These are phyloP conservation scores for Dothistroma septosporum DNA, from an alignment of 2,329 filamentous ascomycete genomes.

Conservation along the genomic window DNA sequence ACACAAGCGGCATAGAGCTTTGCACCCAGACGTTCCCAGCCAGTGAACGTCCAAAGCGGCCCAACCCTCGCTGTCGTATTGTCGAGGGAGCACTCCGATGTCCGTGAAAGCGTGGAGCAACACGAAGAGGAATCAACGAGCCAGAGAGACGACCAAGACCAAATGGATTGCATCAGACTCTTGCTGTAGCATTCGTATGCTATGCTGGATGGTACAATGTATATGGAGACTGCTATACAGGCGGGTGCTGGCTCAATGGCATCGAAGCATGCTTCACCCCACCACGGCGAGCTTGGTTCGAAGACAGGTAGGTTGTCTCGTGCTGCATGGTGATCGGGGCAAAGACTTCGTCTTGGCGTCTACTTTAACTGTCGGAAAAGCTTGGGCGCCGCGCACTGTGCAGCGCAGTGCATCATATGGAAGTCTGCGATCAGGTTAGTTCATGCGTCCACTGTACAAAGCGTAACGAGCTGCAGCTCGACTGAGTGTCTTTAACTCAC, in stretches of 20 bases:
- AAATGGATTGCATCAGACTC: no score
- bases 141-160: no score
- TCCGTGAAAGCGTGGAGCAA: no score
- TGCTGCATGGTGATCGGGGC: background rate
- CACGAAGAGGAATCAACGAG: no score
- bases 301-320: no score
- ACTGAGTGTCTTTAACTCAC: conserved; percentile 57
- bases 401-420: conserved; percentile 95
- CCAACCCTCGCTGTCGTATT: no score
- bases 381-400: conserved; percentile 89
- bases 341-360: conserved; percentile 12
- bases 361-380: conserved; percentile 92
- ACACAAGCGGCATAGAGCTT: no score
- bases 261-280: conserved; percentile 3
- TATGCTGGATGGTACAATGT: conserved; percentile 31
- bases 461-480: background rate
- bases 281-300: background rate
- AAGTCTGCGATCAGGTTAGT: conserved; percentile 63
- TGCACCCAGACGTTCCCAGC: no score
- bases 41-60: no score
- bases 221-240: conserved; percentile 36
- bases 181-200: background rate
- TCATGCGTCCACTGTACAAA: background rate
- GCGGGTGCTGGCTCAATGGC: conserved; percentile 18
- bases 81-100: no score